Percentiles rank a stretch among this genome's conserved stretches.
phyloP scores from a whole-genome alignment of 352 stramenopile genomes.

The Phytopythium aichiense region DNA sequence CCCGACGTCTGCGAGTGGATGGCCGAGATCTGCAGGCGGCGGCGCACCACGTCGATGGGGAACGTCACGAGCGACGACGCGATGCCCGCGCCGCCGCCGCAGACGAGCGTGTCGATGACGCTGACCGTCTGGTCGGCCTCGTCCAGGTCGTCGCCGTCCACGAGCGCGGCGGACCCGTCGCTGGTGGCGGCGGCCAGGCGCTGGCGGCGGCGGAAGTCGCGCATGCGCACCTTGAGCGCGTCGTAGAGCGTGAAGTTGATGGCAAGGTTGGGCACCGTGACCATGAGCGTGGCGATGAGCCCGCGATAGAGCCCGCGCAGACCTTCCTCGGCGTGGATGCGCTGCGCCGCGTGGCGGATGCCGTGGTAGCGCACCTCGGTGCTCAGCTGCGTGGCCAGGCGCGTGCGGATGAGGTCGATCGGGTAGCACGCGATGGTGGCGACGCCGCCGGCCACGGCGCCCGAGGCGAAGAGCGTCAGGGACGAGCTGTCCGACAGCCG shows the following conservation, averaged over 20 bases:
- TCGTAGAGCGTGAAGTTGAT: conserved; percentile 97
- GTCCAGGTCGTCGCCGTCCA: conserved; percentile 14
- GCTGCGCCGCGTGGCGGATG: conserved; percentile 91
- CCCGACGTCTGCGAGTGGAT: conserved; percentile 67
- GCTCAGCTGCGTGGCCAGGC: conserved; percentile 92
- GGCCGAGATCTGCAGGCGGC: conserved; percentile 93
- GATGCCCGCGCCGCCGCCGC: conserved; percentile 87
- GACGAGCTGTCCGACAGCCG: conserved; percentile 68
- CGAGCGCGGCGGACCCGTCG: conserved; percentile 15
- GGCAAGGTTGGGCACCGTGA: conserved; percentile 94
- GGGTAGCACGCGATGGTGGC: conserved; percentile 93
- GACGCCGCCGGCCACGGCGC: conserved; percentile 61
- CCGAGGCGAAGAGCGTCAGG: conserved; percentile 74
- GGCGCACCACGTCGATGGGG: conserved; percentile 93
- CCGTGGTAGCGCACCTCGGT: conserved; percentile 86
- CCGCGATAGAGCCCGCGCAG: conserved; percentile 92
- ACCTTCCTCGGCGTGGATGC: conserved; percentile 89
- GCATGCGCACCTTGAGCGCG: conserved; percentile 87
- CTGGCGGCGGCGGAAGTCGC: conserved; percentile 67
- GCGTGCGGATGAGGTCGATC: conserved; percentile 94
- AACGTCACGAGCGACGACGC: conserved; percentile 93
- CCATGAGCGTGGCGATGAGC: conserved; percentile 90
- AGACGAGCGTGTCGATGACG: conserved; percentile 88
- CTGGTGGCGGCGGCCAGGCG: conserved; percentile 19
- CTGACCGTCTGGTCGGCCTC: conserved; percentile 25